These are phyloP conservation scores for Lumnitzera littorea DNA, from an alignment of 345 rosid genomes.

Conservation along the genomic window DNA sequence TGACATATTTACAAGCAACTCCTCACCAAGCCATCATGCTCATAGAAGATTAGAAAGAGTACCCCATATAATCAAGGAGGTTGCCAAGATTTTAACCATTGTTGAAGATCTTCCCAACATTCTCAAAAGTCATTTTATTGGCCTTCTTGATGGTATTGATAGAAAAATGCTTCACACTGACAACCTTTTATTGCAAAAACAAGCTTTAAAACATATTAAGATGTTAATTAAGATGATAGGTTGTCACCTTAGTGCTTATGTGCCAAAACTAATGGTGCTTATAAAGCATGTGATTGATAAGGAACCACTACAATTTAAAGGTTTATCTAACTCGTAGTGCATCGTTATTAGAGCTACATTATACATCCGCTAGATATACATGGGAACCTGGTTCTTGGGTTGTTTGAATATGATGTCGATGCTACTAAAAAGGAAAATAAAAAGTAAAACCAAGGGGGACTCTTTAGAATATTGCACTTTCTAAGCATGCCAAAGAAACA, in stretches of 20 bases:
- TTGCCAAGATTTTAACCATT: slow-evolving; percentile 67
- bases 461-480: too few species aligned
- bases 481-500: too few species aligned
- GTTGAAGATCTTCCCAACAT: slow-evolving; percentile 77
- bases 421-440: too few species aligned
- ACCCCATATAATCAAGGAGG: slow-evolving; percentile 70
- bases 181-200: slow-evolving; percentile 61
- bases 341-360: slow-evolving; percentile 21
- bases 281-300: slow-evolving; percentile 85
- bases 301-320: slow-evolving; percentile 80
- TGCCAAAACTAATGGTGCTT: slow-evolving; percentile 92
- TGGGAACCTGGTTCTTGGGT: too few species aligned
- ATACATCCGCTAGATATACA: too few species aligned
- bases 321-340: slow-evolving; percentile 75
- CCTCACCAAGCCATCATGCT: too few species aligned
- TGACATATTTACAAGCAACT: too few species aligned
- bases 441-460: too few species aligned
- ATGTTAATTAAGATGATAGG: slow-evolving; percentile 94
- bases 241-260: slow-evolving; percentile 70
- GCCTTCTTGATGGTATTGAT: slow-evolving; percentile 87
- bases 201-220: slow-evolving; percentile 81
- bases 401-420: too few species aligned
- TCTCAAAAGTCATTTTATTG: slow-evolving; percentile 92
- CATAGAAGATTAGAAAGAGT: slow-evolving; percentile 56
- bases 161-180: slow-evolving; percentile 86